phyloP scores from a whole-genome alignment of 2,329 filamentous ascomycete genomes.

The Talaromyces albobiverticillius region DNA sequence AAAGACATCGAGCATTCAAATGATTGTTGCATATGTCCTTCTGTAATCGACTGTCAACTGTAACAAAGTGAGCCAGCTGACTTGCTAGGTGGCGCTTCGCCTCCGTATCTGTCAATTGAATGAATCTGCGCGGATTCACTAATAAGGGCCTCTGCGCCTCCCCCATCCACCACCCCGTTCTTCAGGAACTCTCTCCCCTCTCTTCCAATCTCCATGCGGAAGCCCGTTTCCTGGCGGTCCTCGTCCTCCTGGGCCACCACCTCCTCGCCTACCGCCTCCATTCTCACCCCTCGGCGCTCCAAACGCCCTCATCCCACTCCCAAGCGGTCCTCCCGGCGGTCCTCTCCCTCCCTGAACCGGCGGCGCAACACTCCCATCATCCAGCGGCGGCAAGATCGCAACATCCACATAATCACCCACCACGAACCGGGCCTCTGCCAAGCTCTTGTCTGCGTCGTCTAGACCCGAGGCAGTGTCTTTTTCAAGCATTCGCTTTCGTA shows the following conservation, averaged over 20 bases:
- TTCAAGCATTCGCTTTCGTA: constrained; percentile 37
- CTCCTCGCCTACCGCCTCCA: constrained; percentile 37
- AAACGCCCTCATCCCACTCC: constrained; percentile 40
- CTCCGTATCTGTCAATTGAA: not conserved
- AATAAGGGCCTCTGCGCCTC: constrained; percentile 42
- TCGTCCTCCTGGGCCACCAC: constrained; percentile 29
- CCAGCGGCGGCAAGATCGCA: constrained; percentile 71
- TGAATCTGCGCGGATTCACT: not conserved
- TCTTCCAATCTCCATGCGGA: constrained; percentile 48
- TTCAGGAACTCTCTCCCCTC: constrained; percentile 47
- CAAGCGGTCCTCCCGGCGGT: constrained; percentile 42
- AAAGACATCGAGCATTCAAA: too few relatives aligned
- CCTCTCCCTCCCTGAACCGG: constrained; percentile 46
- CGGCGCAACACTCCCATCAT: constrained; percentile 71
- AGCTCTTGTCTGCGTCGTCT: constrained; percentile 67
- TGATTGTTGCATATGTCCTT: not conserved
- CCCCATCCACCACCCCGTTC: constrained; percentile 34
- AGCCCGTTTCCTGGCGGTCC: constrained; percentile 38
- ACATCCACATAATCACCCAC: constrained; percentile 87
- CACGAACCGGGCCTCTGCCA: constrained; percentile 75
- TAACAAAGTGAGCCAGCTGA: not conserved
- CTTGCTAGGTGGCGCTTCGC: not conserved
- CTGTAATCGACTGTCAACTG: not conserved
- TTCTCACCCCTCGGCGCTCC: constrained; percentile 39
- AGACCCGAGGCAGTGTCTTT: constrained; percentile 35